Evolutionary conservation across 345 rosid genomes (phyloP), one percentile per base, ranked within the genome.

Genomic region (Geranium brycei): DNA sequence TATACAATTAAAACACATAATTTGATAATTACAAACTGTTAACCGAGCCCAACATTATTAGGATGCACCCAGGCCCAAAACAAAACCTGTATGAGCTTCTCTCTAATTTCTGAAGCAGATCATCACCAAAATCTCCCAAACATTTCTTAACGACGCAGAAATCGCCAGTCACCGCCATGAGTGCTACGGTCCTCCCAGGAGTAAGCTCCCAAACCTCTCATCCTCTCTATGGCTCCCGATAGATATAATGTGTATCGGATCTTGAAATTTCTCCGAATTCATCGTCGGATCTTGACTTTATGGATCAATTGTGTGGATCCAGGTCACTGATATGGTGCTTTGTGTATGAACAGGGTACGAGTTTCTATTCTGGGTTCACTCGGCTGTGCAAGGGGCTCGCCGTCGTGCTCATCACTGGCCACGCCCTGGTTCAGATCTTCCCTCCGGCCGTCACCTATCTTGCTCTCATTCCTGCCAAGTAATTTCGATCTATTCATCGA

Each of bases 391-490:
- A 95, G 78, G 97, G 95, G 63, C 68, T 91, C 14, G 87, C 96
- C 2, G 86, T 83, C 61, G 87, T 95, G 40, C 89, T 91, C 31
- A 81, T 85, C 19, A 77, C 77, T 17, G 97, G 91, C 2, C 93
- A 95, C 84, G 58, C 80, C 77, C 75, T 83, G 31, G 93, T 91
- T 79, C 99, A 82, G 76, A 69, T 88, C 77, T 59, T 91, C 31
- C 99, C 99, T 41, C 67, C 87, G 2, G 75, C 95, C 62, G 71
- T 87, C 58, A 14, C 73, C 31, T 89, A 85, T 73, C 87, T 95
- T 59, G 93, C 97, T 63, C 83, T 95, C 14, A 95, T 95, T 77
- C 99, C 97, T 19, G 95, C 99, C 41, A 85, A 85, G 97, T 87
- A 64, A 51, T n/a, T 47, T 13, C 14, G 47, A 35, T 5, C 4